Percentiles rank a stretch among this genome's conserved stretches.
phyloP scores from a whole-genome alignment of 768 basidiomycete genomes.

The Tylopilus cervinicoccineus region DNA sequence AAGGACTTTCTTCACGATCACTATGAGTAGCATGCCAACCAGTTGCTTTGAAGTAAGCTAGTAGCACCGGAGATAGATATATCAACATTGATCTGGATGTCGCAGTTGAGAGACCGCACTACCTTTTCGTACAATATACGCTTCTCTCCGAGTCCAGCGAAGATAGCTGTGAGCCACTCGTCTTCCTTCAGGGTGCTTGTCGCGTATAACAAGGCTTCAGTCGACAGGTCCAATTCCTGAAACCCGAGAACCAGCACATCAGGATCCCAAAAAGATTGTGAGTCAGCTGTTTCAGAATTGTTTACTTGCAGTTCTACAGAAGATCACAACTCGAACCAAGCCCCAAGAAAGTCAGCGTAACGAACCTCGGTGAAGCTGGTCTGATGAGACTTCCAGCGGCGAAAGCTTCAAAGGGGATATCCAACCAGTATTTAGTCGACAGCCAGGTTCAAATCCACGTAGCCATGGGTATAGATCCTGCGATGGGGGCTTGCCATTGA shows the following conservation, averaged over 20 bases:
- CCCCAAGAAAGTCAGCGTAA: neutral
- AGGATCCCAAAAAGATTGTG: constrained; percentile 39
- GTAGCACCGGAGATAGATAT: neutral
- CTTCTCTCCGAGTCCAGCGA: constrained; percentile 70
- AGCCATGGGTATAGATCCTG: constrained; percentile 72
- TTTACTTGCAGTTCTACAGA: constrained; percentile 9
- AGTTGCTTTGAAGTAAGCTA: constrained; percentile 76
- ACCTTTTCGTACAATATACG: constrained; percentile 66
- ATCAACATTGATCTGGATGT: neutral
- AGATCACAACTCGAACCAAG: neutral
- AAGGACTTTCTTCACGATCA: constrained; percentile 57
- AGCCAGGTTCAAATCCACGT: constrained; percentile 23
- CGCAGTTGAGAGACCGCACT: constrained; percentile 32
- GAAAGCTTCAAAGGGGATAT: constrained; percentile 38
- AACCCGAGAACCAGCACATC: constrained; percentile 76
- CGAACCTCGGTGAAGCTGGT: constrained; percentile 25
- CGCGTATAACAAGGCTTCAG: constrained; percentile 74
- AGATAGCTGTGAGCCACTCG: constrained; percentile 61
- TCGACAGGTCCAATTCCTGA: constrained; percentile 76
- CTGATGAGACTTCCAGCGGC: constrained; percentile 27
- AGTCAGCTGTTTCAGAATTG: constrained; percentile 6
- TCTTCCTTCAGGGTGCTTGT: constrained; percentile 62
- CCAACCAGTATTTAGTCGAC: constrained; percentile 9
- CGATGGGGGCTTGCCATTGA: constrained; percentile 72
- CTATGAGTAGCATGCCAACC: constrained; percentile 76